Evolutionary conservation across 495 filamentous ascomycete genomes (phyloP), one percentile per base, ranked within the genome.

Genomic region (Cryomyces minteri): DNA sequence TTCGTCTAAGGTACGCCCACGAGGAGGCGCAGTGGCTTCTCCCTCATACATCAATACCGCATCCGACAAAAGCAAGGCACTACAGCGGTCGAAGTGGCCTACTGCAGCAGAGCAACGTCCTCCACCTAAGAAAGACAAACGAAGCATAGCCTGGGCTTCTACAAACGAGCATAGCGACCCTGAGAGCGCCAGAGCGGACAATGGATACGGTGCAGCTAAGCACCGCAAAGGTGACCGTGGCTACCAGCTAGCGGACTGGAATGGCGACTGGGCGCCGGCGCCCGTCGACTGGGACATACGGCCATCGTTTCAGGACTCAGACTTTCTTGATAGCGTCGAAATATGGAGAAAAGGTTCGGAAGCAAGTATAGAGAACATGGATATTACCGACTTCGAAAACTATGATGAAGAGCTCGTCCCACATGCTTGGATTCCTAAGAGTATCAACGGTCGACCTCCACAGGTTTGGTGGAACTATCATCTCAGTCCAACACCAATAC

Each of bases 271-370:
- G 58, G 54, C 58, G 8, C 63, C 59, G 5, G 50, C 58, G 6
- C 64, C 64, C 6, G 47, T 57, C 10, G 59, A 63, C 31, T 67
- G 66, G 66, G 58, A 57, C 40, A 31, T 40, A 5, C 51, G 63
- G 14, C 51, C 53, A 6, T 37, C 37, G 0, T 66, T 58, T 47
- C 43, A 48, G 0, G 48, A 56, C 29, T 39, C 44, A 3, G 40
- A 51, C 11, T 54, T 51, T 33, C 33, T 32, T 5, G 38, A 50
- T 7, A 18, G 43, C 9, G 49, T 64, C 29, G 51, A 54, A 25
- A 11, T 34, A 1, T 63, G 60, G 60, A 41, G 53, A 6, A 34
- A 41, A 5, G 40, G 41, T 7, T 36, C 34, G 8, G 46, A 45
- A n/a, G 29, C 7, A 37, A 12, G 14, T 5, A 43, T 28, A 38